These are phyloP conservation scores for Ophiocordyceps robertsii DNA, from an alignment of 2,329 filamentous ascomycete genomes.

Conservation along the genomic window DNA sequence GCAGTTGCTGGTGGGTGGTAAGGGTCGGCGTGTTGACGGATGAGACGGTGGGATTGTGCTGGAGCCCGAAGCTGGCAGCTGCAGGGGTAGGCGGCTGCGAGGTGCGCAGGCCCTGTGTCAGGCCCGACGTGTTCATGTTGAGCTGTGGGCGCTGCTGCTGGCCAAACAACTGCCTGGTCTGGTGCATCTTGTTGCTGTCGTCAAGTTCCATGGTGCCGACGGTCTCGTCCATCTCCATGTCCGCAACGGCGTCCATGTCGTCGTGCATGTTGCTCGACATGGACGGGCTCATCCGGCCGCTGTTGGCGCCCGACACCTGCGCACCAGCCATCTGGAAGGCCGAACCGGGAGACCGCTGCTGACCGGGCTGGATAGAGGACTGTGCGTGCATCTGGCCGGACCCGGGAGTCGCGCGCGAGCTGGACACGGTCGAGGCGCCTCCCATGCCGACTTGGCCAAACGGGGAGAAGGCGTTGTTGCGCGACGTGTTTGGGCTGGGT, in stretches of 20 bases:
- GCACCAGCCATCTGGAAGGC: conserved; percentile 26
- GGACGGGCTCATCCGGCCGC: conserved; percentile 26
- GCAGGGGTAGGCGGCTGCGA: conserved; percentile 81
- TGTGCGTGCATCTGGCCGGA: conserved; percentile 16
- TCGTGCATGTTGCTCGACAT: conserved; percentile 28
- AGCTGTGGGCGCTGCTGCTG: conserved; percentile 55
- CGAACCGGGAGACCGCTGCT: conserved; percentile 16
- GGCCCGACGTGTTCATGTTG: conserved; percentile 65
- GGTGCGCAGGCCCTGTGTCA: conserved; percentile 65
- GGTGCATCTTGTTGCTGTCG: conserved; percentile 51
- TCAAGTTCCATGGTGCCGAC: conserved; percentile 53
- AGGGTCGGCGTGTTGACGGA: conserved; percentile 93
- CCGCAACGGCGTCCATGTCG: conserved; percentile 75
- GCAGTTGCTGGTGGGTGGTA: conserved; percentile 63
- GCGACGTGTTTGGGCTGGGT: conserved; percentile 32
- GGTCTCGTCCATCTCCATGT: conserved; percentile 94
- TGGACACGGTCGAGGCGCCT: conserved; percentile 17
- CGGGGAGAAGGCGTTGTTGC: conserved; percentile 26
- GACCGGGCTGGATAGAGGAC: conserved; percentile 17
- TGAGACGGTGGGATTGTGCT: conserved; percentile 91
- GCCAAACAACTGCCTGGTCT: conserved; percentile 55
- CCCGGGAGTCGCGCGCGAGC: conserved; percentile 17
- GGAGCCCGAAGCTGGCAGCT: conserved; percentile 61
- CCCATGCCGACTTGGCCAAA: conserved; percentile 22
- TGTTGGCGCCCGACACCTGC: conserved; percentile 12